A percentile compares a stretch with the other conserved stretches of the same genome.
phyloP scores from a whole-genome alignment of 257 asterid genomes.

The Nicotiana noctiflora region DNA sequence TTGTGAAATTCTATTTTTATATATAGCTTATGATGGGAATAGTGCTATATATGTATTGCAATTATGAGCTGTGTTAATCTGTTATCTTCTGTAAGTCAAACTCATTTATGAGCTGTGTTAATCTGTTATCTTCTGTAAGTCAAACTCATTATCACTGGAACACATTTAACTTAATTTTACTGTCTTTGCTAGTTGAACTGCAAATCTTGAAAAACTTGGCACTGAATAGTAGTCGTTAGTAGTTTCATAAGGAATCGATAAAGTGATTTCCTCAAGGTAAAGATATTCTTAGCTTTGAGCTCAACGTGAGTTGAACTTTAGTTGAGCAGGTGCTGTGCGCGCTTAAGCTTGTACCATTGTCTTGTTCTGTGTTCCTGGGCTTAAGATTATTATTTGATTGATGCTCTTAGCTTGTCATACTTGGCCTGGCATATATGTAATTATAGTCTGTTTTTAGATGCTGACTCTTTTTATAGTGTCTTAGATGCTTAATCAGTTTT shows the following conservation, averaged over 20 bases:
- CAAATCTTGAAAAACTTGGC: neutral
- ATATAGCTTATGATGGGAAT: neutral
- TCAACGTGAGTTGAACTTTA: neutral
- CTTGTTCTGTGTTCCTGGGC: neutral
- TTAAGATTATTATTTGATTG: no score
- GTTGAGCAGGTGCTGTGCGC: neutral
- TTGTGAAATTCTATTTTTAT: neutral
- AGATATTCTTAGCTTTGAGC: neutral
- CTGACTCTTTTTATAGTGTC: no score
- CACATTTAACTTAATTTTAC: neutral
- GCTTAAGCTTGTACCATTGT: neutral
- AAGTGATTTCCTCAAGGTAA: neutral
- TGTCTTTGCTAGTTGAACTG: neutral
- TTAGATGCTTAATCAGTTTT: no score
- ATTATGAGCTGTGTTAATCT: neutral
- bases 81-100: neutral
- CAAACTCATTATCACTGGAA: neutral
- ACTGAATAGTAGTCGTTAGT: neutral
- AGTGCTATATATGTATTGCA: neutral
- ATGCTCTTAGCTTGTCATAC: no score
- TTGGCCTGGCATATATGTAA: no score
- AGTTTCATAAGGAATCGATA: neutral
- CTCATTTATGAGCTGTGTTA: neutral
- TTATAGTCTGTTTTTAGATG: no score
- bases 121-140: neutral